Base-by-base conservation (phyloP, 225 moss, liverwort and hornwort species). In the Thuidium tamariscinum region DNA sequence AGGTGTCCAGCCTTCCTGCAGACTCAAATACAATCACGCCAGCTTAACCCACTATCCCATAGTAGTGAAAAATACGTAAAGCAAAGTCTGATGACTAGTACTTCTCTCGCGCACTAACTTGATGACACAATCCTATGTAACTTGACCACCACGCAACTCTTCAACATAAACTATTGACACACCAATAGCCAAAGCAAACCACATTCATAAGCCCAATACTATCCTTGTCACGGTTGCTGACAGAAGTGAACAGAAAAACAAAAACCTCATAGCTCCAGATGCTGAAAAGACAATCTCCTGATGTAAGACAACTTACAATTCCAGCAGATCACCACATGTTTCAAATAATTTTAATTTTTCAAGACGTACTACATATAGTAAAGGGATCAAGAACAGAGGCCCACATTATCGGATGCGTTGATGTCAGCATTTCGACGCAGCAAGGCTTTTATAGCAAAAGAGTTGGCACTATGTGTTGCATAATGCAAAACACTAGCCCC, bases 1-100 rank as follows among this genome's bases (percentile, higher is more conserved):
- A 74, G 98, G 89, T 39, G 97, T 98, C 98, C 98, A 98, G 81
- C 97, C 97, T 90, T 95, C 95, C 88, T 94, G 94, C 82, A 87
- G 26, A 87, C 26, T 55, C 92, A 57, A 86, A 66, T 57, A 63
- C 74, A 86, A 78, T 64, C 80, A 77, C 77, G 27, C 74, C 61
- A 89, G 85, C 37, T 87, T 55, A 66, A 70, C 29, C 57, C 29
- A 32, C 27, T 82, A 79, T 77, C 65, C 59, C 29, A 42, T 36
- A 74, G 51, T 65, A 11, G 52, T 70, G 41, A 81, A 39, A 56
- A 57, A 68, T 21, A 23, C 23, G 66, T 57, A 37, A 44, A 82
- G 87, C 51, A 72, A 73, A 65, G 44, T 75, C 27, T 42, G 81
- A 48, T 66, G 37, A 66, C 20, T 77, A 39, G 37, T 48, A 25